Evolutionary conservation across 1,139 yeast species (phyloP).

Genomic region (Blastobotrys elegans): DNA sequence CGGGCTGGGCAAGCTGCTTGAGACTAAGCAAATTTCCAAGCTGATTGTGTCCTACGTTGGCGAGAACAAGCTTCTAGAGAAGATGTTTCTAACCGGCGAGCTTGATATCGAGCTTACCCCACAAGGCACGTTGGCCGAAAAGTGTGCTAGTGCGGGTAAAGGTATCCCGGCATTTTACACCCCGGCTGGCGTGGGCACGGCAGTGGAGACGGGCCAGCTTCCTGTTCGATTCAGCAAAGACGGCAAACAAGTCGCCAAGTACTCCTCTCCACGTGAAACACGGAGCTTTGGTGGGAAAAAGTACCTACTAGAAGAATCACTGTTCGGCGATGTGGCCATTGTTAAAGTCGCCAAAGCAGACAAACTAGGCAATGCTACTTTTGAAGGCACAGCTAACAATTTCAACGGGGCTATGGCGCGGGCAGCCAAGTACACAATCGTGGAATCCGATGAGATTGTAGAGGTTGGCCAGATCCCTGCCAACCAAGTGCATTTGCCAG

Average conservation of each 20-base stretch:
- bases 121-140: constrained; percentile 49
- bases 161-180: constrained; percentile 50
- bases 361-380: constrained; percentile 41
- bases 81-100: constrained; percentile 40
- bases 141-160: constrained; percentile 45
- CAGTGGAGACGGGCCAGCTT: constrained; percentile 46
- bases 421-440: constrained; percentile 40
- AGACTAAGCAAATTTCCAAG: constrained; percentile 41
- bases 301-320: constrained; percentile 39
- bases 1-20: constrained; percentile 42
- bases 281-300: constrained; percentile 38
- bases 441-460: constrained; percentile 43
- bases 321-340: constrained; percentile 40
- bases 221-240: constrained; percentile 39
- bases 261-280: constrained; percentile 37
- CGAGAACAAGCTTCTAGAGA: constrained; percentile 41
- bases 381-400: constrained; percentile 41
- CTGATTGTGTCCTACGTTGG: constrained; percentile 48
- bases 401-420: constrained; percentile 42
- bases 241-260: constrained; percentile 36
- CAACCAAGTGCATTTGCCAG: constrained; percentile 41
- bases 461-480: constrained; percentile 40
- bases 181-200: constrained; percentile 47
- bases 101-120: constrained; percentile 47
- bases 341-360: constrained; percentile 42